These are phyloP conservation scores for Pyrenochaeta sp. DNA, from an alignment of 2,329 filamentous ascomycete genomes.

Conservation along the genomic window DNA sequence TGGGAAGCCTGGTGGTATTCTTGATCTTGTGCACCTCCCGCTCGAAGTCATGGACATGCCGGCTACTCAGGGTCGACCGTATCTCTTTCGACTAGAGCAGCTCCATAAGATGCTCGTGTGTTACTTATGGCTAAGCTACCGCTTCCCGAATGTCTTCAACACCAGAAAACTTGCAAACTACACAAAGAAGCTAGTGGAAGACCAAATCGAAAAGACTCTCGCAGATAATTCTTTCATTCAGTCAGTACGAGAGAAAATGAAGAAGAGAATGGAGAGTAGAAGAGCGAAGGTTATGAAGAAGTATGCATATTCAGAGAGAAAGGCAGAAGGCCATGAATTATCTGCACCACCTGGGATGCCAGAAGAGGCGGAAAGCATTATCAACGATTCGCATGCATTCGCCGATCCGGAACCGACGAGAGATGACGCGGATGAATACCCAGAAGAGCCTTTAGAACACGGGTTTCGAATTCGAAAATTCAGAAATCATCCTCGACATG, in stretches of 20 bases:
- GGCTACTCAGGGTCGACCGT: constrained; percentile 56
- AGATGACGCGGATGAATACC: constrained; percentile 26
- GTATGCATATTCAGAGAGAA: constrained; percentile 1
- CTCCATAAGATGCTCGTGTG: constrained; percentile 84
- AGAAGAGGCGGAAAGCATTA: constrained; percentile 18
- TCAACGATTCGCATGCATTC: constrained; percentile 21
- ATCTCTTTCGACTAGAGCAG: constrained; percentile 73
- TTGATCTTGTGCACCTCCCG: constrained; percentile 74
- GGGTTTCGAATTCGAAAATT: no score
- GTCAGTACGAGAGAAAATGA: constrained; percentile 11
- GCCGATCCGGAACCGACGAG: constrained; percentile 1
- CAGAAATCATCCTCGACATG: no score
- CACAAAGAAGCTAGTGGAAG: constrained; percentile 78
- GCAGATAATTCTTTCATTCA: constrained; percentile 60
- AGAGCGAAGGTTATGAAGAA: constrained; percentile 15
- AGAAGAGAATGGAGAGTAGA: constrained; percentile 6
- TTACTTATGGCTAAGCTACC: constrained; percentile 93
- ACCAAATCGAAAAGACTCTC: constrained; percentile 72
- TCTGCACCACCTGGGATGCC: constrained; percentile 15
- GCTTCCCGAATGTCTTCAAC: constrained; percentile 80
- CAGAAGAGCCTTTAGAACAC: constrained; percentile 20
- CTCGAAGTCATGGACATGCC: constrained; percentile 74
- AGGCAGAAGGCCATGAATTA: constrained; percentile 2
- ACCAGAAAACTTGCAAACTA: constrained; percentile 79
- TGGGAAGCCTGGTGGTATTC: constrained; percentile 70